Conservation (phyloP, 148 eudicot genomes). For the Nepenthes gracilis region DNA sequence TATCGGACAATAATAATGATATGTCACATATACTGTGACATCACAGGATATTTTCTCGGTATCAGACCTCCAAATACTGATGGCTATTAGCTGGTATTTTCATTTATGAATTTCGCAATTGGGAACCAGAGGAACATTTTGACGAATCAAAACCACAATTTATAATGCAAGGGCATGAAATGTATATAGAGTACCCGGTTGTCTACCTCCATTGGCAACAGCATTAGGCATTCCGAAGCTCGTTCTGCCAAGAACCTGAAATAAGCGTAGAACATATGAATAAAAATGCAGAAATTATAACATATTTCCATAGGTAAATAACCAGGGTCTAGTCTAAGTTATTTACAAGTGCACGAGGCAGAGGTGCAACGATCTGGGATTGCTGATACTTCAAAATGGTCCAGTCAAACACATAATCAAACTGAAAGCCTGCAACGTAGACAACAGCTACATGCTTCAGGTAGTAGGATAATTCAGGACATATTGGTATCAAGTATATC, state of each 20-base stretch:
- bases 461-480: too few relatives aligned
- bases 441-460: background rate
- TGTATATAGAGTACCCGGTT: conserved; percentile 33
- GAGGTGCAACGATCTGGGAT: conserved; percentile 71
- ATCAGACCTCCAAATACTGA: too few relatives aligned
- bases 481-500: too few relatives aligned
- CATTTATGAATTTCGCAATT: background rate
- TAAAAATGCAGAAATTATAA: conserved; percentile 5
- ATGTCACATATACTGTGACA: background rate
- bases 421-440: conserved; percentile 60
- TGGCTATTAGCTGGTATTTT: too few relatives aligned
- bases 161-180: background rate
- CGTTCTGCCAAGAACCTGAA: conserved; percentile 66
- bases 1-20: too few relatives aligned
- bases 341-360: conserved; percentile 73
- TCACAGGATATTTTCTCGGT: background rate
- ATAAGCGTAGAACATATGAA: background rate
- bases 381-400: conserved; percentile 61
- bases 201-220: conserved; percentile 36
- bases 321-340: background rate
- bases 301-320: conserved; percentile 1
- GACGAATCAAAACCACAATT: background rate
- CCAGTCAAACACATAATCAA: conserved; percentile 66
- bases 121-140: too few relatives aligned
- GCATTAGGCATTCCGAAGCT: conserved; percentile 72